phyloP scores from a whole-genome alignment of 441 rosid species.

The Pelargonium myrrhifolium region DNA sequence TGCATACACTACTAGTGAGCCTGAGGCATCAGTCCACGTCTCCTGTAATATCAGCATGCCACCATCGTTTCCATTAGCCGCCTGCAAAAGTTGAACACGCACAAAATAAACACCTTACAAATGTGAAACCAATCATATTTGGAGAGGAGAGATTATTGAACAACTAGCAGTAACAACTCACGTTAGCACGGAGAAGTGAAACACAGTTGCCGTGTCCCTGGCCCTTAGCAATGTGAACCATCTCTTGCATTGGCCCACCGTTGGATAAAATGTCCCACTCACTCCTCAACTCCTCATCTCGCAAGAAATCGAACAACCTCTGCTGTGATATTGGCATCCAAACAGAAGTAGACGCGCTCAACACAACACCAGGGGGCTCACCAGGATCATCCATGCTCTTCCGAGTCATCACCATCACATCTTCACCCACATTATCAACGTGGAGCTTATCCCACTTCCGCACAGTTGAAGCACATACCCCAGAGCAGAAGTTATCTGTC shows the following conservation, averaged over 20 bases:
- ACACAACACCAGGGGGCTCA: conserved; percentile 79
- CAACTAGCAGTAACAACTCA: too few relatives aligned
- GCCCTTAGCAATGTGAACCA: conserved; percentile 87
- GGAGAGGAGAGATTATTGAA: too few relatives aligned
- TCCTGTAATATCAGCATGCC: conserved; percentile 90
- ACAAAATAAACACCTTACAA: not conserved
- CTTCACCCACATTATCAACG: conserved; percentile 63
- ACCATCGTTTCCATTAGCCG: conserved; percentile 50
- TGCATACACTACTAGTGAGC: conserved; percentile 87
- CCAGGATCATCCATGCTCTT: conserved; percentile 77
- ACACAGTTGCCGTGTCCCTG: conserved; percentile 86
- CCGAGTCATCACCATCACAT: conserved; percentile 75
- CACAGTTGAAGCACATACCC: conserved; percentile 70
- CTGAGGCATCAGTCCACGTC: conserved; percentile 81
- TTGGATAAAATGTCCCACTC: conserved; percentile 94
- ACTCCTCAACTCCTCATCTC: conserved; percentile 80
- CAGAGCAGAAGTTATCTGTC: conserved; percentile 82
- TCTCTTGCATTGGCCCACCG: conserved; percentile 89
- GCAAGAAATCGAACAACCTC: conserved; percentile 64
- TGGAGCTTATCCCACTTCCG: conserved; percentile 74
- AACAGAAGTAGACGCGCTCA: conserved; percentile 86
- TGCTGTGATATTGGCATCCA: conserved; percentile 82
- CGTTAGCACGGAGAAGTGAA: conserved; percentile 65
- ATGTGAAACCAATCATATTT: too few relatives aligned
- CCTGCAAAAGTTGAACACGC: conserved; percentile 23